These are phyloP conservation scores for Cyberlindnera amylophila DNA, from an alignment of 805 yeast species.

Conservation along the genomic window DNA sequence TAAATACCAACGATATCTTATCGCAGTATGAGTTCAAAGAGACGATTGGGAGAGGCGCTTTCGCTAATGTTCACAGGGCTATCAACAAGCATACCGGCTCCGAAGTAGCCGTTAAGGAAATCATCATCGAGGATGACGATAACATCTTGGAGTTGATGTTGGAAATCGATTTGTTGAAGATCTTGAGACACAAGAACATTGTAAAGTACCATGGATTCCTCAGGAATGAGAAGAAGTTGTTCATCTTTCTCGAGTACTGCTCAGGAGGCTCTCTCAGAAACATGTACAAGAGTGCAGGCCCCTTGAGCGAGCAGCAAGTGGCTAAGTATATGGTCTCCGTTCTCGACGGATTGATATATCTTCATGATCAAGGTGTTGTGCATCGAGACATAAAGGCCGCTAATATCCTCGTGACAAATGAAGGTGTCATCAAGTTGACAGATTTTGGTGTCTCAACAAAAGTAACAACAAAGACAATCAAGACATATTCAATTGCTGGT, in stretches of 20 bases:
- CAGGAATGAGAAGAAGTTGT: constrained; percentile 60
- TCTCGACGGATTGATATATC: constrained; percentile 56
- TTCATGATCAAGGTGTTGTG: constrained; percentile 64
- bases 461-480: constrained; percentile 45
- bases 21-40: constrained; percentile 49
- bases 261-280: constrained; percentile 62
- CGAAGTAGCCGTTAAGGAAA: constrained; percentile 77
- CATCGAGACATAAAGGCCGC: constrained; percentile 80
- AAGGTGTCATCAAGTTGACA: constrained; percentile 64
- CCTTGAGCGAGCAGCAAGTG: constrained; percentile 59
- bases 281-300: constrained; percentile 29
- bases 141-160: constrained; percentile 48
- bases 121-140: constrained; percentile 70
- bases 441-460: constrained; percentile 78
- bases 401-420: constrained; percentile 62
- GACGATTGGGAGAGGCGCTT: constrained; percentile 86
- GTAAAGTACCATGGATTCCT: constrained; percentile 91
- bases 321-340: constrained; percentile 65
- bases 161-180: constrained; percentile 74
- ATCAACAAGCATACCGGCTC: constrained; percentile 60
- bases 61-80: constrained; percentile 81
- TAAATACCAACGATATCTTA: constrained; percentile 25
- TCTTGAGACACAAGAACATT: constrained; percentile 80
- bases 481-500: constrained; percentile 66
- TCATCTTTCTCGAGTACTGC: constrained; percentile 75